These are phyloP conservation scores for Eremothecium sinecaudum DNA, from an alignment of 1,139 yeast species.

Conservation along the genomic window DNA sequence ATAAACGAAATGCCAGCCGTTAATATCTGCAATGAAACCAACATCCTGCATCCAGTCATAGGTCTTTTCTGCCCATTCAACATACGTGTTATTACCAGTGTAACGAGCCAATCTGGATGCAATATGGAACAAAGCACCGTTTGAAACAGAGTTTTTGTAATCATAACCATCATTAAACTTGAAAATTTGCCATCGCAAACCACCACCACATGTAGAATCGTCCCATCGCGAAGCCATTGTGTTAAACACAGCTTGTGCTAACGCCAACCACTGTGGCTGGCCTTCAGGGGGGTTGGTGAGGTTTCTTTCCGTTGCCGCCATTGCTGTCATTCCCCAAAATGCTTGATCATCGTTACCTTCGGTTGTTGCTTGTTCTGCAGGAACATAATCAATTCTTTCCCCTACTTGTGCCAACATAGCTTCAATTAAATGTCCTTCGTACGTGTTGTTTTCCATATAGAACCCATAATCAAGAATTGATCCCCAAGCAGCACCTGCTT, in stretches of 20 bases:
- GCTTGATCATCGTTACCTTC: constrained; percentile 98
- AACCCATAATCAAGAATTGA: constrained; percentile 69
- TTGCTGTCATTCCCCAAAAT: constrained; percentile 89
- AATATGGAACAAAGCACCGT: constrained; percentile 81
- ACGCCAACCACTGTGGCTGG: constrained; percentile 56
- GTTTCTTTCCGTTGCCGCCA: constrained; percentile 85
- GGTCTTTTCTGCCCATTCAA: constrained; percentile 68
- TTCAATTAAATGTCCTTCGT: constrained; percentile 46
- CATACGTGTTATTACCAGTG: constrained; percentile 64
- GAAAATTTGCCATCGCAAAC: constrained; percentile 93
- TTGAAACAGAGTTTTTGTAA: constrained; percentile 82
- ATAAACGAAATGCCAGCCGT: constrained; percentile 44
- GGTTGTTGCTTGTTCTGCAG: constrained; percentile 87
- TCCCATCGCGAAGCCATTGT: constrained; percentile 93
- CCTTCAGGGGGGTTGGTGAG: constrained; percentile 62
- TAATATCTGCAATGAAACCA: constrained; percentile 43
- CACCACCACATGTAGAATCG: constrained; percentile 65
- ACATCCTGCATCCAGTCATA: constrained; percentile 75
- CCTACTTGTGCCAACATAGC: constrained; percentile 75
- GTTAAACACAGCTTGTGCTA: constrained; percentile 77
- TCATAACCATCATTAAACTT: constrained; percentile 91
- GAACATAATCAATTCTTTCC: constrained; percentile 65
- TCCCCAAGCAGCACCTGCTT: constrained; percentile 97
- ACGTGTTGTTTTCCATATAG: constrained; percentile 64
- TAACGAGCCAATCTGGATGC: constrained; percentile 83